A percentile compares a stretch with the other conserved stretches of the same genome.
Evolutionary conservation across 495 filamentous ascomycete species (phyloP).

Genomic region (Neurospora hispaniola): DNA sequence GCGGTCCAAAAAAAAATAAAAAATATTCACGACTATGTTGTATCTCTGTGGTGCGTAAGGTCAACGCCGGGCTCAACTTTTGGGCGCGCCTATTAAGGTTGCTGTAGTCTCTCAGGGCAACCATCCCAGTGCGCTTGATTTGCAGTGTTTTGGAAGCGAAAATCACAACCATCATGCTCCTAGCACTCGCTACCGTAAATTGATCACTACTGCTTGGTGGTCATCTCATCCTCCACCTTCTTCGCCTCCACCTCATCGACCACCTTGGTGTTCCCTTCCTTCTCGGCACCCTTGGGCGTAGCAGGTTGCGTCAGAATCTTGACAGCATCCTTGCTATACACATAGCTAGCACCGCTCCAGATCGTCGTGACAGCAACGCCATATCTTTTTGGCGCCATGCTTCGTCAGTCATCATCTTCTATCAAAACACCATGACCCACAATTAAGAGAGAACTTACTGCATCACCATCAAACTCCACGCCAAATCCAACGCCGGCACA

Average conservation of each 20-base stretch:
- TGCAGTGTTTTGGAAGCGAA: background rate
- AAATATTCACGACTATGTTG: background rate
- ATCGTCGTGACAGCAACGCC: slow-evolving; percentile 71
- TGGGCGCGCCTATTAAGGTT: background rate
- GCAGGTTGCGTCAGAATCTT: slow-evolving; percentile 54
- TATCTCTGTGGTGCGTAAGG: background rate
- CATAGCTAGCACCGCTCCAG: slow-evolving; percentile 76
- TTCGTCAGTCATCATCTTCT: background rate
- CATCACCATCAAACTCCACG: slow-evolving; percentile 47
- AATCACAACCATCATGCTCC: background rate
- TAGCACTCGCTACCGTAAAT: background rate
- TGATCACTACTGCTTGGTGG: background rate
- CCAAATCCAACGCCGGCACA: slow-evolving; percentile 43
- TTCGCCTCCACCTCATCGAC: background rate
- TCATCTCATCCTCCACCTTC: background rate
- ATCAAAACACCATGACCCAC: background rate
- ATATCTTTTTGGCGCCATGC: slow-evolving; percentile 34
- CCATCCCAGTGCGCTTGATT: background rate
- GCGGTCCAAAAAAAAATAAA: no score
- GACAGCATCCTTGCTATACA: slow-evolving; percentile 71
- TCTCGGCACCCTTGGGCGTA: background rate
- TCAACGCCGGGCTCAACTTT: background rate
- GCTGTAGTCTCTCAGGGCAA: background rate
- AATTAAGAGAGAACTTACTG: slow-evolving; percentile 48
- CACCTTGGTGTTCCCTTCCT: background rate